A percentile compares a stretch with the other conserved stretches of the same genome.
phyloP scores from a whole-genome alignment of 805 yeast genomes.

The Torulaspora microellipsoides region DNA sequence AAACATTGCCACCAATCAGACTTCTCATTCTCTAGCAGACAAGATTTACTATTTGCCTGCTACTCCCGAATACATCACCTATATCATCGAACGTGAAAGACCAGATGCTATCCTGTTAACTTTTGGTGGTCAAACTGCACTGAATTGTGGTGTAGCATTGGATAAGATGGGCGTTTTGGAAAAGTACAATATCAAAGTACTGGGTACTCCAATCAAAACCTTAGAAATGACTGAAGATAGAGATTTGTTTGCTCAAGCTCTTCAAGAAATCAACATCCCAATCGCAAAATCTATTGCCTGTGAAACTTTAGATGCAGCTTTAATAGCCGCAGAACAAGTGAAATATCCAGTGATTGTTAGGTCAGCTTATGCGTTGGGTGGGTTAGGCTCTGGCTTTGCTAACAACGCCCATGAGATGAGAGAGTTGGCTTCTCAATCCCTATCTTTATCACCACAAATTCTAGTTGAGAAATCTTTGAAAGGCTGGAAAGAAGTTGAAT shows the following conservation, averaged over 20 bases:
- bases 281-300: conserved; percentile 97
- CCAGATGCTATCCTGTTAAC: conserved; percentile 96
- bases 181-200: conserved; percentile 84
- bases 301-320: conserved; percentile 86
- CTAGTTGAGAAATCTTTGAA: conserved; percentile 93
- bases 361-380: conserved; percentile 96
- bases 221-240: conserved; percentile 97
- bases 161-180: conserved; percentile 93
- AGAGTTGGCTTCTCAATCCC: conserved; percentile 83
- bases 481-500: conserved; percentile 99
- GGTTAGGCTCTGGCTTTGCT: conserved; percentile 97
- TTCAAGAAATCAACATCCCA: conserved; percentile 92
- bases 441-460: conserved; percentile 89
- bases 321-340: conserved; percentile 78
- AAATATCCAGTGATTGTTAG: conserved; percentile 97
- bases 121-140: conserved; percentile 97
- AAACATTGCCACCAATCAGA: conserved; percentile 94
- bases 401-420: conserved; percentile 73
- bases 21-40: conserved; percentile 92
- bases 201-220: conserved; percentile 96
- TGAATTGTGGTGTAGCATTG: conserved; percentile 91
- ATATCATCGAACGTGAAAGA: conserved; percentile 90
- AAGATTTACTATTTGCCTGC: conserved; percentile 95
- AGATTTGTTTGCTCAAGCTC: conserved; percentile 90
- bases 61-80: conserved; percentile 91